Base-by-base conservation (phyloP, 1,284 basidiomycete species). In the Pseudozyma pruni region DNA sequence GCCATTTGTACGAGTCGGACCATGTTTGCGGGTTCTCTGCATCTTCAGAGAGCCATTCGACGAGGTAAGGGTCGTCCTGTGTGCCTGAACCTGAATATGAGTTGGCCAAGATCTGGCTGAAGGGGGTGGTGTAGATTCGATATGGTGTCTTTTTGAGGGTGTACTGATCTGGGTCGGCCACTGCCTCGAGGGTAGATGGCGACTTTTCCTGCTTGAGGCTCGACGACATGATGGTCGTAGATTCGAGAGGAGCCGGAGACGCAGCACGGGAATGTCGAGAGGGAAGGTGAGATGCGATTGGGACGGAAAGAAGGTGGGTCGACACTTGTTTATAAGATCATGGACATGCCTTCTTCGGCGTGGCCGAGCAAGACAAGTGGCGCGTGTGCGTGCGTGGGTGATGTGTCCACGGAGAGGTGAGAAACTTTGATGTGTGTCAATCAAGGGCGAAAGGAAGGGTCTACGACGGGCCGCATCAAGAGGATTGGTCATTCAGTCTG, bases 1-100 rank as follows among this genome's bases (percentile, higher is more conserved):
- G n/a, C 75, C 75, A 77, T 20, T 75, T 79, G 67, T 72, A 71
- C 3, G 32, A 2, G 11, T 19, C 11, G 4, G 56, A 32, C 45
- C 41, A 66, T 4, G 19, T 63, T 45, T 60, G 57, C 7, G 76
- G 74, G 29, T 78, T 74, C 49, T 78, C 76, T 2, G 27, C 20
- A 37, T 78, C 76, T n/a, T 70, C 40, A 4, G 50, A 46, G 0
- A 77, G 59, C 69, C 69, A 79, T 35, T 62, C 62, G 9, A 85
- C 78, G 14, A 85, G 70, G 60, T 78, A 85, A 0, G 84, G 84
- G 42, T 83, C 80, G 11, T 77, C 78, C 5, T 78, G 59, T 4
- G 83, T 84, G 9, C 84, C 84, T 17, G 70, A 61, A 8, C 84
- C 84, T 31, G 55, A 66, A 68, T 85, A 85, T 2, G 74, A 73